A percentile compares a stretch with the other conserved stretches of the same genome.
Evolutionary conservation across 2,329 filamentous ascomycete genomes (phyloP).

Genomic region (Hypomyces perniciosus): DNA sequence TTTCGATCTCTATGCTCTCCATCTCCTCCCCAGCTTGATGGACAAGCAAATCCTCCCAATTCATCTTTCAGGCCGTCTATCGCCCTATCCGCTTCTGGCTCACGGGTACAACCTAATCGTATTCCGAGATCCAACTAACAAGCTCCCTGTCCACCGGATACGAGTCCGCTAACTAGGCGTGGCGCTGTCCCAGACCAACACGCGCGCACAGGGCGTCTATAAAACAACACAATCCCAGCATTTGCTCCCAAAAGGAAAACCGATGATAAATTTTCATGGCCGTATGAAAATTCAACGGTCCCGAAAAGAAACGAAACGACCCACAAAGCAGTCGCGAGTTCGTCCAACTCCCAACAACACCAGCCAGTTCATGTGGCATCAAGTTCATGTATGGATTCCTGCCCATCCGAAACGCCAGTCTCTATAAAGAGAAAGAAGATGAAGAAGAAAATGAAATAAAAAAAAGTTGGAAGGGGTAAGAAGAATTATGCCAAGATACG

Average conservation of each 20-base stretch:
- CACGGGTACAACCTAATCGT: too few species aligned
- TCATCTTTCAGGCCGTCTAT: too few species aligned
- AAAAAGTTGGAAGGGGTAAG: neutral
- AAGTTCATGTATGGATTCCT: neutral
- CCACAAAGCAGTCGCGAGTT: neutral
- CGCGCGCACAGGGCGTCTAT: too few species aligned
- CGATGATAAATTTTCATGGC: too few species aligned
- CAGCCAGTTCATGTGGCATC: neutral
- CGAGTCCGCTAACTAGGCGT: too few species aligned
- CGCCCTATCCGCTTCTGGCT: too few species aligned
- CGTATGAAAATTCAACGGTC: too few species aligned
- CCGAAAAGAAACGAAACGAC: neutral
- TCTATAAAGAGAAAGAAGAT: neutral
- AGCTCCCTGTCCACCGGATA: too few species aligned
- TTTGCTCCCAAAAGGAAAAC: neutral
- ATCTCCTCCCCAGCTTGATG: too few species aligned
- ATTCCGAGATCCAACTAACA: too few species aligned
- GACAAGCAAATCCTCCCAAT: too few species aligned
- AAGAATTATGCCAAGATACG: neutral
- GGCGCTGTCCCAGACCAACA: slow-evolving; percentile 6
- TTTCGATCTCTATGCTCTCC: too few species aligned
- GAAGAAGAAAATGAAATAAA: neutral
- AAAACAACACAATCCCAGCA: neutral
- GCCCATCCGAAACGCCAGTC: slow-evolving; percentile 11
- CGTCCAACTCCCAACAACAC: neutral